Percentiles rank a stretch among this genome's conserved stretches.
phyloP scores from a whole-genome alignment of 495 filamentous ascomycete genomes.

The Lophium mytilinum region DNA sequence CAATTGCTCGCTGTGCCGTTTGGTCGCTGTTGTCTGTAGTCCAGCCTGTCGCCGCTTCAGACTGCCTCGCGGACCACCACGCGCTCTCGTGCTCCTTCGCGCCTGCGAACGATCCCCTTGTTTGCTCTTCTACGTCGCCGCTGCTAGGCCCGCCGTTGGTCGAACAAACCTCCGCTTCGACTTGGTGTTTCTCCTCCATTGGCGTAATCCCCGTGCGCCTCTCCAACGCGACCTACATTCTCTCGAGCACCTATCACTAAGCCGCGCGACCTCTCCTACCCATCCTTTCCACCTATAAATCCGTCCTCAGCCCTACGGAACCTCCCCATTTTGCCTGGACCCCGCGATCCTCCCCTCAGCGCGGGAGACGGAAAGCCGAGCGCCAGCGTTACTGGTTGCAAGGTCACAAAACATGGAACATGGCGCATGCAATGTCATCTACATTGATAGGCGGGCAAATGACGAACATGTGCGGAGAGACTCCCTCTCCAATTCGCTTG shows the following conservation, averaged over 20 bases:
- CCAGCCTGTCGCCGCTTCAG: slow-evolving; percentile 14
- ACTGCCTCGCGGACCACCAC: slow-evolving; percentile 10
- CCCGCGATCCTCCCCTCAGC: slow-evolving; percentile 16
- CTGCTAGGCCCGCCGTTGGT: background rate
- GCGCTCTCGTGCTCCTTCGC: slow-evolving; percentile 8
- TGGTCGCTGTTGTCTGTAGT: background rate
- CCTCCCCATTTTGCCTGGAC: slow-evolving; percentile 12
- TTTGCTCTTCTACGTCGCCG: background rate
- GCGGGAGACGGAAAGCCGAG: slow-evolving; percentile 18
- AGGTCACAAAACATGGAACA: slow-evolving; percentile 29
- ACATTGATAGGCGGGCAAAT: slow-evolving; percentile 28
- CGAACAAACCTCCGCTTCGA: background rate
- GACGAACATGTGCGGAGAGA: slow-evolving; percentile 27
- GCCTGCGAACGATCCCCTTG: slow-evolving; percentile 1
- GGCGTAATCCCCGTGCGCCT: background rate
- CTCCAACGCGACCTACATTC: background rate
- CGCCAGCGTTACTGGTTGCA: slow-evolving; percentile 19
- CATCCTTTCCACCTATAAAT: background rate
- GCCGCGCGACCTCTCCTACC: background rate
- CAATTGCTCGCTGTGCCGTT: background rate
- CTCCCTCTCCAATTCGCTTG: slow-evolving; percentile 19
- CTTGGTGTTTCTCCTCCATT: background rate
- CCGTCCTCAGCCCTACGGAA: background rate
- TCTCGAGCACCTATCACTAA: background rate
- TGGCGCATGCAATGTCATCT: slow-evolving; percentile 33